These are phyloP conservation scores for Globisporangium sylvaticum DNA, from an alignment of 352 stramenopile species.

Conservation along the genomic window DNA sequence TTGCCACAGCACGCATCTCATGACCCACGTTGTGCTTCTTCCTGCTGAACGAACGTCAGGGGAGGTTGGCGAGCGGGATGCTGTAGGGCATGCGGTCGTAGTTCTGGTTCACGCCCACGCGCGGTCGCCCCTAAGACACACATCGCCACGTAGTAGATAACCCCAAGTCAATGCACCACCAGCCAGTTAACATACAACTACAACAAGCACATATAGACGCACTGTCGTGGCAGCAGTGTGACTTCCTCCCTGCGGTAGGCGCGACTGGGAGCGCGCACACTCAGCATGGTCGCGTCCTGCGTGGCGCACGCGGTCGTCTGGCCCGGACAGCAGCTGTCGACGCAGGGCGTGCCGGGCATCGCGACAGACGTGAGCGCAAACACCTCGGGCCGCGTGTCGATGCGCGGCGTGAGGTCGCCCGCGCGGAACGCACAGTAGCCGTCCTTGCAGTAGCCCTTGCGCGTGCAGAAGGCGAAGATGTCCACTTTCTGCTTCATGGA, in stretches of 20 bases:
- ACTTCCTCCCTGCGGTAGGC: constrained; percentile 57
- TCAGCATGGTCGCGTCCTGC: constrained; percentile 44
- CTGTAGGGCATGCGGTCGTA: constrained; percentile 80
- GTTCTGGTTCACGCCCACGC: constrained; percentile 67
- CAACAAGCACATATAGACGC: constrained; percentile 16
- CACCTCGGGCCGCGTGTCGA: constrained; percentile 54
- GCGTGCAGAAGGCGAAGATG: constrained; percentile 62
- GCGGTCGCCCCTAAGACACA: constrained; percentile 44
- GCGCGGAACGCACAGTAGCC: constrained; percentile 63
- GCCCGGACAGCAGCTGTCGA: constrained; percentile 57
- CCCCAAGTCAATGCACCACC: too few relatives aligned
- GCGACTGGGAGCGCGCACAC: constrained; percentile 34
- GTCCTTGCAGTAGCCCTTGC: constrained; percentile 78
- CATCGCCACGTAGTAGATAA: background rate
- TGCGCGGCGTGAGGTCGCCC: constrained; percentile 51
- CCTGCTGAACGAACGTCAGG: constrained; percentile 14
- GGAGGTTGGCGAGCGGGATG: constrained; percentile 59
- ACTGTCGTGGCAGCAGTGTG: constrained; percentile 52
- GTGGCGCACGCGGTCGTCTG: constrained; percentile 26
- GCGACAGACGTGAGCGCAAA: constrained; percentile 53
- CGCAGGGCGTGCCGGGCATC: constrained; percentile 49
- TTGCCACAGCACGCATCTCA: too few relatives aligned
- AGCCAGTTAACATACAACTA: constrained; percentile 3
- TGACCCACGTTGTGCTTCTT: too few relatives aligned
- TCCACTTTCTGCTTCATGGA: constrained; percentile 59